Conservation (phyloP, 805 yeast species). For the Sugiyamaella lignohabitans region DNA sequence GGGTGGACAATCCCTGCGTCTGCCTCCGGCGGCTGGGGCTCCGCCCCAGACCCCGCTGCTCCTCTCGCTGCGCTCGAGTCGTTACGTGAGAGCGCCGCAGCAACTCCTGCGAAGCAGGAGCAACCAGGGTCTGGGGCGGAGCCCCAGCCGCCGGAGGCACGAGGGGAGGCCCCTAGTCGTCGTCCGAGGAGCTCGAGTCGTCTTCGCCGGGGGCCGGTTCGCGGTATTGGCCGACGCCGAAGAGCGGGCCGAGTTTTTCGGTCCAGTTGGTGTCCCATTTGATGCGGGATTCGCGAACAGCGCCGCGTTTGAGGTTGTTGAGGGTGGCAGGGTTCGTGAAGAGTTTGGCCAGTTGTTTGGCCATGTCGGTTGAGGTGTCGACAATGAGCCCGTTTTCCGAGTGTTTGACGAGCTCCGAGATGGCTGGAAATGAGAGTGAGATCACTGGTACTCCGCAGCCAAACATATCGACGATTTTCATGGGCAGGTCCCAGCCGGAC, state of each 20-base stretch:
- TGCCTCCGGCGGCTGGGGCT: too few species aligned
- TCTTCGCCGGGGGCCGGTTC: constrained; percentile 2
- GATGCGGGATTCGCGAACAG: constrained; percentile 55
- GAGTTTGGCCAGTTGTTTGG: constrained; percentile 35
- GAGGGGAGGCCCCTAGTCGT: background rate
- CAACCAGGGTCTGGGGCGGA: too few species aligned
- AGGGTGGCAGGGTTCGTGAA: constrained; percentile 30
- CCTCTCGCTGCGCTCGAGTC: too few species aligned
- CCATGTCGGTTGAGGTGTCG: constrained; percentile 38
- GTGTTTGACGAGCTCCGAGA: constrained; percentile 67
- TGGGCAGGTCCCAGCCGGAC: constrained; percentile 90
- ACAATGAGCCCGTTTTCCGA: constrained; percentile 65
- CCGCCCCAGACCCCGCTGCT: too few species aligned
- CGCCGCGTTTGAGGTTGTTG: constrained; percentile 53
- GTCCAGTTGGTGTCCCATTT: constrained; percentile 82
- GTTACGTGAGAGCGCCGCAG: too few species aligned
- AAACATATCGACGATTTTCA: constrained; percentile 94
- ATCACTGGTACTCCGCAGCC: constrained; percentile 94
- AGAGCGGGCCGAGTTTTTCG: constrained; percentile 38
- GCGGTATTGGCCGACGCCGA: constrained; percentile 31
- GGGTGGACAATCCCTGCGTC: too few species aligned
- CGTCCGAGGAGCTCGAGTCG: background rate
- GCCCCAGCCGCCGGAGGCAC: background rate
- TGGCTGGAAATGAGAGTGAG: constrained; percentile 67
- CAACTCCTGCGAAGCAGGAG: too few species aligned